These are phyloP conservation scores for Lactifluus volemus DNA, from an alignment of 768 basidiomycete genomes.

Conservation along the genomic window DNA sequence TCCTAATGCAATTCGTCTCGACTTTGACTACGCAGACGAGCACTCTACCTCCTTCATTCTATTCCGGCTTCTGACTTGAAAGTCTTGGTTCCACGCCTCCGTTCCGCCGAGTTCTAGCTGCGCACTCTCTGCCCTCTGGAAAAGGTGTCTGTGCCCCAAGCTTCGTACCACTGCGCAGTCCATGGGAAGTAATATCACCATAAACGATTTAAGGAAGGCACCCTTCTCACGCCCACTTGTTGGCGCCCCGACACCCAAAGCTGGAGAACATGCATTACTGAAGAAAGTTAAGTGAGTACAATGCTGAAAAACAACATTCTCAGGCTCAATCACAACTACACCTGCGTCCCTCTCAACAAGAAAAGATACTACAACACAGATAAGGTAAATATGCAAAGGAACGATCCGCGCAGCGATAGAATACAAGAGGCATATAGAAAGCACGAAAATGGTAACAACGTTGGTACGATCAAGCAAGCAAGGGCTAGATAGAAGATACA, in stretches of 20 bases:
- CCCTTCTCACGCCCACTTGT: no score
- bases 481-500: not conserved
- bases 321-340: not conserved
- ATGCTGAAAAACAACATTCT: not conserved
- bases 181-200: not conserved
- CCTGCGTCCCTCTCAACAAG: not conserved
- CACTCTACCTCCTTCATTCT: not conserved
- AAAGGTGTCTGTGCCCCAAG: not conserved
- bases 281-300: not conserved
- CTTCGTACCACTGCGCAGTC: not conserved
- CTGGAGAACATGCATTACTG: not conserved
- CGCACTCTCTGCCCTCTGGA: not conserved
- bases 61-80: not conserved
- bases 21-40: not conserved
- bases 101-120: not conserved
- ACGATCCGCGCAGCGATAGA: not conserved
- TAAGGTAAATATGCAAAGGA: constrained; percentile 2
- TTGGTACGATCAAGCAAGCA: constrained; percentile 7
- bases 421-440: not conserved
- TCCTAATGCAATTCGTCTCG: not conserved
- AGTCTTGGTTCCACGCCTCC: not conserved
- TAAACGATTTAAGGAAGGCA: not conserved
- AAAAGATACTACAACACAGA: not conserved
- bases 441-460: constrained; percentile 4
- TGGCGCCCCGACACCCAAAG: not conserved